These are phyloP conservation scores for Tuber brumale DNA, from an alignment of 495 filamentous ascomycete genomes.

Conservation along the genomic window DNA sequence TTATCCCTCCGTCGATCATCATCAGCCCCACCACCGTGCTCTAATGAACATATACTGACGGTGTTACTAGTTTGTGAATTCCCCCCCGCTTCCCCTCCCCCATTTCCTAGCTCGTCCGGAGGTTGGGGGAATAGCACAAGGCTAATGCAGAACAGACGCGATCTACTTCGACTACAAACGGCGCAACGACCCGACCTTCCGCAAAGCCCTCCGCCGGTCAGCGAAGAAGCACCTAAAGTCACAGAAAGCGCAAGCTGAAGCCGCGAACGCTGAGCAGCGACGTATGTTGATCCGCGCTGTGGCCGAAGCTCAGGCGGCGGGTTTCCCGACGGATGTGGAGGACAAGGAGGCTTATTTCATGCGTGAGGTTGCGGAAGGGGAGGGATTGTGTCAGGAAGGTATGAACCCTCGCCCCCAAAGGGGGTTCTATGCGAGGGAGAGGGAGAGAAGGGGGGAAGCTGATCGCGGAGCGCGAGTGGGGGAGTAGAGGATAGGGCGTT, in stretches of 20 bases:
- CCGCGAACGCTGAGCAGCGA: constrained; percentile 60
- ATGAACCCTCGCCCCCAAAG: constrained; percentile 29
- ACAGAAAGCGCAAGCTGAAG: constrained; percentile 70
- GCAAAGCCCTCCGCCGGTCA: constrained; percentile 74
- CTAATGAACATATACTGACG: constrained; percentile 12
- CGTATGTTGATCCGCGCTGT: constrained; percentile 64
- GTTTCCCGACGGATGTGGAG: constrained; percentile 82
- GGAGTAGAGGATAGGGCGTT: constrained; percentile 55
- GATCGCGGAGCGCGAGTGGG: neutral
- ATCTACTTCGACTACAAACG: constrained; percentile 93
- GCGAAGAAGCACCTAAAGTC: constrained; percentile 66
- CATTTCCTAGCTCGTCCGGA: constrained; percentile 6
- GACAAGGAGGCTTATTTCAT: constrained; percentile 93
- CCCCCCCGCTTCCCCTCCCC: neutral
- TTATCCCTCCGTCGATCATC: constrained; percentile 8
- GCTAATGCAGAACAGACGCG: constrained; percentile 51
- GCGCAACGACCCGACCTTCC: constrained; percentile 77
- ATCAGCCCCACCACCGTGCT: constrained; percentile 3
- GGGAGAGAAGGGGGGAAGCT: neutral
- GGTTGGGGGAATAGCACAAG: constrained; percentile 45
- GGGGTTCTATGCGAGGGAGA: neutral
- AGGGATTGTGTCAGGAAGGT: constrained; percentile 68
- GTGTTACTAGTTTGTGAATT: constrained; percentile 29
- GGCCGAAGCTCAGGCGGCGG: constrained; percentile 73
- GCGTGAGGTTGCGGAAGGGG: constrained; percentile 81